Percentiles rank a stretch among this genome's conserved stretches.
Evolutionary conservation across 192 early-diverging fungal species (phyloP).

Genomic region (Rhizophagus clarus): DNA sequence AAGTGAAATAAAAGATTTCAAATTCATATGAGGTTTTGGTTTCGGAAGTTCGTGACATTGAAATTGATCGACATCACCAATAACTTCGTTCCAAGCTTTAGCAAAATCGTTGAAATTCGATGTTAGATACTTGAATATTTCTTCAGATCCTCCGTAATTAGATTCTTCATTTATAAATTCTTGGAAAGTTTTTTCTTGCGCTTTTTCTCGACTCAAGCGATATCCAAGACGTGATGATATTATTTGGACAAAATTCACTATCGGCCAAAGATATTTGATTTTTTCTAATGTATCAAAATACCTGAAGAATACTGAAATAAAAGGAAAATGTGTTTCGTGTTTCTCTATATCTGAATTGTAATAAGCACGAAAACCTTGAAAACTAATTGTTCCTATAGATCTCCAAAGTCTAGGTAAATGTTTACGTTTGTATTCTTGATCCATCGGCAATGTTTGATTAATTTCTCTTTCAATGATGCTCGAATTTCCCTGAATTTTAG

Average conservation of each 20-base stretch:
- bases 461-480: slow-evolving; percentile 15
- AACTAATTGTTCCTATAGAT: not conserved
- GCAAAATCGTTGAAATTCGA: slow-evolving; percentile 11
- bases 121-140: not conserved
- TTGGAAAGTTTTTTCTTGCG: slow-evolving; percentile 20
- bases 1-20: slow-evolving; percentile 1
- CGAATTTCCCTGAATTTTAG: not conserved
- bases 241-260: slow-evolving; percentile 30
- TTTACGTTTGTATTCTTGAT: not conserved
- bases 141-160: not conserved
- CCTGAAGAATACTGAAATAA: slow-evolving; percentile 26
- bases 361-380: slow-evolving; percentile 13
- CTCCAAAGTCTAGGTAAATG: slow-evolving; percentile 29
- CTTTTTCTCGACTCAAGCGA: slow-evolving; percentile 26
- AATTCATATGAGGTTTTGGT: not conserved
- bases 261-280: slow-evolving; percentile 16
- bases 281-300: not conserved
- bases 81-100: slow-evolving; percentile 28
- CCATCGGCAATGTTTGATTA: slow-evolving; percentile 3
- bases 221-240: slow-evolving; percentile 22
- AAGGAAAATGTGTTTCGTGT: slow-evolving; percentile 9
- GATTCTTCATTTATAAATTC: slow-evolving; percentile 29
- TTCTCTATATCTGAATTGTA: not conserved
- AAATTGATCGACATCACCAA: not conserved
- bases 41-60: slow-evolving; percentile 20